A percentile compares a stretch with the other conserved stretches of the same genome.
Conservation (phyloP, 306 rosid genomes). For the Neltuma alba region DNA sequence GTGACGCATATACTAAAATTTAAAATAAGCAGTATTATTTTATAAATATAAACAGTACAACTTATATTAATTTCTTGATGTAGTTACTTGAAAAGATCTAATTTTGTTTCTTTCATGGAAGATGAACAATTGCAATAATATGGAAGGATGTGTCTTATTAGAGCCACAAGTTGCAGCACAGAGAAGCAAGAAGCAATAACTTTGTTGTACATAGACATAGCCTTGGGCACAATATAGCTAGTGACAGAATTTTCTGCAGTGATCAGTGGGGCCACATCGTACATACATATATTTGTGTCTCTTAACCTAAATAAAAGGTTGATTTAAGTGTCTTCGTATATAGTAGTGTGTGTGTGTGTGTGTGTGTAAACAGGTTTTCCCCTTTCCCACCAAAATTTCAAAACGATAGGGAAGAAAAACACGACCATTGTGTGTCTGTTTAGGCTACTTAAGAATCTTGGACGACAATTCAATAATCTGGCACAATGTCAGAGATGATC, state of each 20-base stretch:
- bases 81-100: no score
- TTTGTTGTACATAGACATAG: slow-evolving; percentile 15
- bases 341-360: neutral
- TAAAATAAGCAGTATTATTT: no score
- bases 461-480: neutral
- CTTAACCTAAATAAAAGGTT: neutral
- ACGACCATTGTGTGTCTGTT: neutral
- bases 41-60: no score
- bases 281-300: neutral
- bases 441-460: neutral
- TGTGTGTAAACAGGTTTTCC: neutral
- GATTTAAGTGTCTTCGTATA: slow-evolving; percentile 16
- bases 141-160: slow-evolving; percentile 23
- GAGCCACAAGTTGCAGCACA: slow-evolving; percentile 28
- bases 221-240: slow-evolving; percentile 41
- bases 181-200: slow-evolving; percentile 36
- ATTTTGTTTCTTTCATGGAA: no score
- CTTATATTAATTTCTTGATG: no score
- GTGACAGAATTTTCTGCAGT: slow-evolving; percentile 40
- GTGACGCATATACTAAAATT: no score
- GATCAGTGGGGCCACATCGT: slow-evolving; percentile 38
- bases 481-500: neutral
- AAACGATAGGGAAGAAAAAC: neutral
- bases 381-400: neutral
- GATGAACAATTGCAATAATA: neutral